These are phyloP conservation scores for Monosporascus sp. DNA, from an alignment of 2,329 filamentous ascomycete genomes.

Conservation along the genomic window DNA sequence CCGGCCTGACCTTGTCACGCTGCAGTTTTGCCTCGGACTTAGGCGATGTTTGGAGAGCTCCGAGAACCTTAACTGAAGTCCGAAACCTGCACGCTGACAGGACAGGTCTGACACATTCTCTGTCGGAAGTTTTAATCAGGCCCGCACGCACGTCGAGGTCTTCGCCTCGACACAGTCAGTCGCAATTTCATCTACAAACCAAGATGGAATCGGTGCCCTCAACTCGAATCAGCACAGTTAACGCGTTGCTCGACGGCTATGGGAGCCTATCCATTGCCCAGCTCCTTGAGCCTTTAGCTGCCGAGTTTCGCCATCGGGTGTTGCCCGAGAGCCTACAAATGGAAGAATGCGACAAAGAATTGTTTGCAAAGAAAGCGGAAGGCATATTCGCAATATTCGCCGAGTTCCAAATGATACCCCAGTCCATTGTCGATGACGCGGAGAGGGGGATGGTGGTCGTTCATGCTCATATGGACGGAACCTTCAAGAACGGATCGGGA, in stretches of 20 bases:
- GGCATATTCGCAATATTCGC: slow-evolving; percentile 37
- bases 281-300: slow-evolving; percentile 30
- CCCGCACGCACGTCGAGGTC: not conserved
- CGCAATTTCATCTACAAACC: not conserved
- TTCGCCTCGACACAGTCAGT: no score
- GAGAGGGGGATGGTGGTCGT: slow-evolving; percentile 31
- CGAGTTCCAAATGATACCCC: slow-evolving; percentile 34
- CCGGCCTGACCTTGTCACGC: no score
- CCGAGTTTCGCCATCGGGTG: slow-evolving; percentile 34
- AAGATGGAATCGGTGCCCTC: slow-evolving; percentile 9
- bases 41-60: not conserved
- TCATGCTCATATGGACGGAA: slow-evolving; percentile 30
- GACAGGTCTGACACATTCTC: no score
- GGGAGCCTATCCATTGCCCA: slow-evolving; percentile 31
- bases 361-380: slow-evolving; percentile 33
- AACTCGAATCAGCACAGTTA: slow-evolving; percentile 10
- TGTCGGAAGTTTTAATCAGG: no score
- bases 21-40: no score
- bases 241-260: slow-evolving; percentile 32
- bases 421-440: slow-evolving; percentile 27
- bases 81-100: not conserved
- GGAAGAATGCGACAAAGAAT: slow-evolving; percentile 27
- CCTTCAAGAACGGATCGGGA: slow-evolving; percentile 14
- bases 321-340: slow-evolving; percentile 35
- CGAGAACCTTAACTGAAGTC: not conserved